phyloP scores from a whole-genome alignment of 768 basidiomycete genomes.

The Leccinum uliginosum region DNA sequence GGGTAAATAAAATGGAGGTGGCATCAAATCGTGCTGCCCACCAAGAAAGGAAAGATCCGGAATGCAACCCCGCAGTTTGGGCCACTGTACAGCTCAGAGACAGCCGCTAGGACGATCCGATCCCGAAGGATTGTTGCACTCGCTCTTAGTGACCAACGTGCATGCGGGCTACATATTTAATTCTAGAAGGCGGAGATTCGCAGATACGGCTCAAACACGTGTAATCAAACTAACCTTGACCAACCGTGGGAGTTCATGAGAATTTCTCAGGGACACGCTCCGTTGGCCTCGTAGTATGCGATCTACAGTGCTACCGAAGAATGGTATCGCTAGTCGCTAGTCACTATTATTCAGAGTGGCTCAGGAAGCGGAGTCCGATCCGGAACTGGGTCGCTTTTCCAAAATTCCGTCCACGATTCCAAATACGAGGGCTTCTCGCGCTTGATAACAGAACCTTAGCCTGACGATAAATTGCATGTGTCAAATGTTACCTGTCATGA shows the following conservation, averaged over 20 bases:
- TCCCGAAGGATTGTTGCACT: constrained; percentile 9
- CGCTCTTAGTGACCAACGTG: constrained; percentile 8
- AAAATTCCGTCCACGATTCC: constrained; percentile 93
- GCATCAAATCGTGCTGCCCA: constrained; percentile 9
- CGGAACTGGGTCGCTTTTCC: constrained; percentile 64
- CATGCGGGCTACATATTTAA: constrained; percentile 5
- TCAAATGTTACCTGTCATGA: constrained; percentile 70
- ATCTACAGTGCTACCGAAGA: background rate
- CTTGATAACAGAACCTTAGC: constrained; percentile 36
- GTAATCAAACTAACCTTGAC: constrained; percentile 12
- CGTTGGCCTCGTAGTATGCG: background rate
- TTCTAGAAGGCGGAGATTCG: constrained; percentile 26
- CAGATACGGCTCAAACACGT: constrained; percentile 20
- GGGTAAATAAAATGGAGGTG: constrained; percentile 18
- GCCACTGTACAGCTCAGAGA: background rate
- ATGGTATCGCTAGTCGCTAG: constrained; percentile 4
- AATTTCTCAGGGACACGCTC: constrained; percentile 11
- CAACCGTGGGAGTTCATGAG: constrained; percentile 16
- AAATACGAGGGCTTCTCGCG: constrained; percentile 85
- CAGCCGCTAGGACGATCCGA: constrained; percentile 24
- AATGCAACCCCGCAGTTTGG: constrained; percentile 31
- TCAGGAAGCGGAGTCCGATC: constrained; percentile 30
- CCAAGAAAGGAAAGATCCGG: constrained; percentile 9
- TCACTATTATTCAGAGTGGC: background rate
- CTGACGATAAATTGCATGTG: constrained; percentile 14